Evolutionary conservation across 371 early-diverging fungal species (phyloP), one percentile per base, ranked within the genome.

Genomic region (Vairimorpha necatrix): DNA sequence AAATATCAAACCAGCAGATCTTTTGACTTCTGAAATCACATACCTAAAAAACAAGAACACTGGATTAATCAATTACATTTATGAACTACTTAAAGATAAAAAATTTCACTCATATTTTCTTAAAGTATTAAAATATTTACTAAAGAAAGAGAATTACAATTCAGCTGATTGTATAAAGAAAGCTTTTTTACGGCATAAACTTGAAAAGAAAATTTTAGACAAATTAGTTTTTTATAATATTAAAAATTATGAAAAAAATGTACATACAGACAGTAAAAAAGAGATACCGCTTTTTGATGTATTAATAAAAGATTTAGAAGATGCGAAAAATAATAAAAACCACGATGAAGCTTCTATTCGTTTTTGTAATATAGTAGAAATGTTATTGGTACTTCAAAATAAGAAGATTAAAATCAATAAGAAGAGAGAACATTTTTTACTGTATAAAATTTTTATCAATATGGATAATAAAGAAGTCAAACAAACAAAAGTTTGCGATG

Each of bases 351-450:
- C 75, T 13, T 75, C 75, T 13, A 56, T 67, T 30, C 54, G 62
- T 28, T 75, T 75, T 53, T 75, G 75, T 34, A 68, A 58, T 28
- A 32, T 69, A 0, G 62, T 75, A 11, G 75, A 75, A 28, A 42
- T 58, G 9, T 26, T 56, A 36, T 38, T 58, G 1, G 4, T 1
- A 32, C 2, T 33, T 22, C 63, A 63, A 24, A 30, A 63, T 63
- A 63, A 26, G 0, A 33, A 63, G 14, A 34, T 18, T 14, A 30
- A n/a, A 30, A 39, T 39, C n/a, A 18, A 9, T 63, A 63, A 63
- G 24, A 63, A 39, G 4, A 63, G 20, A 63, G 38, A 63, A n/a
- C 63, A 34, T 36, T 33, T 30, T 36, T 33, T 39, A 14, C 14
- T 36, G 16, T 28, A 39, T 28, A 63, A 33, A 53, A 67, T 33